Evolutionary conservation across 2,329 filamentous ascomycete species (phyloP).

Genomic region (Beauveria caledonica): DNA sequence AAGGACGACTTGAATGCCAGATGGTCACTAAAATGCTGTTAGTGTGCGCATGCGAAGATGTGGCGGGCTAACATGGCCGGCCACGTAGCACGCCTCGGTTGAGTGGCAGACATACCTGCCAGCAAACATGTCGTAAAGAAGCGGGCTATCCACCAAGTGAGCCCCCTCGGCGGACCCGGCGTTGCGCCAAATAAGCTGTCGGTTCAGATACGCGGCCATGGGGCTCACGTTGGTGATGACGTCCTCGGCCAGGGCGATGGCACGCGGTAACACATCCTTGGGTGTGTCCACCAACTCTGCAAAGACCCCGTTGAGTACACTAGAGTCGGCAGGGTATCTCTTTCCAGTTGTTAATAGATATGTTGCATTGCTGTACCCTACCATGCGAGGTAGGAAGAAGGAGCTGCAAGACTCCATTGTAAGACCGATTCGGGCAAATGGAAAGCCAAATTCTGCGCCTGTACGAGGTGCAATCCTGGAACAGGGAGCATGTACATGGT

Average conservation of each 20-base stretch:
- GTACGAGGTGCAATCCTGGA: slow-evolving; percentile 1
- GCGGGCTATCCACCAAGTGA: slow-evolving; percentile 10
- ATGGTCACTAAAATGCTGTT: neutral
- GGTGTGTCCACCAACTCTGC: slow-evolving; percentile 7
- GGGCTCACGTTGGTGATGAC: slow-evolving; percentile 8
- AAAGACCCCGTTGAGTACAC: slow-evolving; percentile 2
- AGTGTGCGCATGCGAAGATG: neutral
- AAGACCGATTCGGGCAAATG: slow-evolving; percentile 14
- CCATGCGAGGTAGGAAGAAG: slow-evolving; percentile 14
- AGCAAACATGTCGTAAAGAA: slow-evolving; percentile 10
- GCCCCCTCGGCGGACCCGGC: slow-evolving; percentile 4
- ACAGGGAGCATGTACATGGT: no score
- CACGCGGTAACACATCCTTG: slow-evolving; percentile 10
- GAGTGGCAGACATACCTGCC: neutral
- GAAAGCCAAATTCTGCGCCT: slow-evolving; percentile 12
- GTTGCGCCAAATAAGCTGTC: slow-evolving; percentile 12
- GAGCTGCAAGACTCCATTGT: slow-evolving; percentile 15
- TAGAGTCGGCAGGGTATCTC: slow-evolving; percentile 4
- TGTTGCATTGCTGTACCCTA: slow-evolving; percentile 13
- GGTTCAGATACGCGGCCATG: slow-evolving; percentile 8
- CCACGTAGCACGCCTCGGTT: no score
- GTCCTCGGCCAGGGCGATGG: slow-evolving; percentile 8
- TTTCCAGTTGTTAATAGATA: slow-evolving; percentile 13
- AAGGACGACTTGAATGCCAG: slow-evolving; percentile 8
- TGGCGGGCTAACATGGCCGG: no score